Evolutionary conservation across 768 basidiomycete genomes (phyloP).

Genomic region (Crepidotus variabilis): DNA sequence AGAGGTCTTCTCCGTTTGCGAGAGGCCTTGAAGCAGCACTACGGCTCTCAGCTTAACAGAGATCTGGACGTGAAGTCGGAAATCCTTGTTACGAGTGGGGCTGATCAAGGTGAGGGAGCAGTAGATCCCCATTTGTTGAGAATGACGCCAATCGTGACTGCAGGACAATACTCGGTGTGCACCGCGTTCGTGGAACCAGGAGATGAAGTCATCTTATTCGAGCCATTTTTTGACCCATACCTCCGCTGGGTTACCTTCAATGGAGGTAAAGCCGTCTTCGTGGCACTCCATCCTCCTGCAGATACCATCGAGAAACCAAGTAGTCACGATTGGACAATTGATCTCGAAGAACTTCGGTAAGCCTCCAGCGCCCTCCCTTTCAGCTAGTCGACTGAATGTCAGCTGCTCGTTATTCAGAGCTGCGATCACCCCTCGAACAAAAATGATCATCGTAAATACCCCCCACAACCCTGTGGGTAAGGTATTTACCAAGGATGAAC

Average conservation of each 20-base stretch:
- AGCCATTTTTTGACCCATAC: slow-evolving; percentile 98
- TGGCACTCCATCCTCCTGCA: slow-evolving; percentile 86
- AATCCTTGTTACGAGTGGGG: slow-evolving; percentile 93
- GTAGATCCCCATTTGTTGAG: not conserved
- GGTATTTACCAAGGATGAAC: slow-evolving; percentile 81
- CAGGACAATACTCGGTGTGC: slow-evolving; percentile 94
- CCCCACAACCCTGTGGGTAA: slow-evolving; percentile 99
- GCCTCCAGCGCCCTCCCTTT: no score
- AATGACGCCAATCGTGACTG: no score
- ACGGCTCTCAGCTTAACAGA: slow-evolving; percentile 64
- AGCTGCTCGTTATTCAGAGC: slow-evolving; percentile 49
- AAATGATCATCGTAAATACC: slow-evolving; percentile 94
- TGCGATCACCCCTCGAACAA: slow-evolving; percentile 84
- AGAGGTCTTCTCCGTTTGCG: slow-evolving; percentile 85
- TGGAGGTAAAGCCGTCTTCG: slow-evolving; percentile 88
- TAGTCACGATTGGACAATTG: slow-evolving; percentile 83
- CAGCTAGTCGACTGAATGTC: no score
- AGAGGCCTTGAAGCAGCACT: slow-evolving; percentile 80
- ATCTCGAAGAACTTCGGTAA: slow-evolving; percentile 84
- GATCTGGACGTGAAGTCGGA: slow-evolving; percentile 81
- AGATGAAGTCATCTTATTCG: slow-evolving; percentile 98
- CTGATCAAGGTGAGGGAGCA: slow-evolving; percentile 92
- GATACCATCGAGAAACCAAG: slow-evolving; percentile 40
- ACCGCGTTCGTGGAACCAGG: slow-evolving; percentile 87
- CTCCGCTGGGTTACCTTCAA: slow-evolving; percentile 92